Evolutionary conservation across 805 yeast genomes (phyloP).

Genomic region (Candida endomychidarum): DNA sequence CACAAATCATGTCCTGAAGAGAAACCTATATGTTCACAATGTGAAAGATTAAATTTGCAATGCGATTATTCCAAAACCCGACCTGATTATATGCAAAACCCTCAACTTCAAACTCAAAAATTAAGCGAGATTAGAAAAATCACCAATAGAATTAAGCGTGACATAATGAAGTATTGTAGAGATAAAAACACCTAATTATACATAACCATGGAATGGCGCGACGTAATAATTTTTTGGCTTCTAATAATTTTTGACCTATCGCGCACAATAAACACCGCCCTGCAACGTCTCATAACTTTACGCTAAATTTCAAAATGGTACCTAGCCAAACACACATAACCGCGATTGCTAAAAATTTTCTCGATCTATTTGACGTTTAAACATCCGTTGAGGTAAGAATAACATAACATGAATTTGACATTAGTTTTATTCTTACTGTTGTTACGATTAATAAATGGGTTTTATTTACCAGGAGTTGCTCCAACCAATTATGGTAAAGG

Average conservation of each 20-base stretch:
- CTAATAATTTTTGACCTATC: too few species aligned
- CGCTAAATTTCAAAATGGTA: background rate
- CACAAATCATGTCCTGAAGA: conserved; percentile 73
- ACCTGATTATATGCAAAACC: conserved; percentile 48
- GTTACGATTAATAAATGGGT: conserved; percentile 40
- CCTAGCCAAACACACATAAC: background rate
- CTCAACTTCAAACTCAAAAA: conserved; percentile 24
- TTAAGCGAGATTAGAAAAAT: conserved; percentile 14
- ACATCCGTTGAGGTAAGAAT: background rate
- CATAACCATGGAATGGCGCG: too few species aligned
- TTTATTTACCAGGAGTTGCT: conserved; percentile 94
- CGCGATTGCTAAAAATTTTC: conserved; percentile 6
- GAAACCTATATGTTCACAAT: conserved; percentile 58
- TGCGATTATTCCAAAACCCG: conserved; percentile 42
- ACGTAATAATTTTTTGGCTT: too few species aligned
- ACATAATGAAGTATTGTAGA: conserved; percentile 3
- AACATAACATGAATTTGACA: background rate
- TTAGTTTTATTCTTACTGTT: conserved; percentile 2
- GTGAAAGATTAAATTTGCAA: conserved; percentile 51
- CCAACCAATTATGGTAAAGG: conserved; percentile 82
- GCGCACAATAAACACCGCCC: too few species aligned
- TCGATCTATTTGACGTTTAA: conserved; percentile 1
- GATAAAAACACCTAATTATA: too few species aligned
- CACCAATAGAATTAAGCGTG: conserved; percentile 8
- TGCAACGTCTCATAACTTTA: too few species aligned